Evolutionary conservation across 2,329 filamentous ascomycete genomes (phyloP).

Genomic region (Monilinia aucupariae): DNA sequence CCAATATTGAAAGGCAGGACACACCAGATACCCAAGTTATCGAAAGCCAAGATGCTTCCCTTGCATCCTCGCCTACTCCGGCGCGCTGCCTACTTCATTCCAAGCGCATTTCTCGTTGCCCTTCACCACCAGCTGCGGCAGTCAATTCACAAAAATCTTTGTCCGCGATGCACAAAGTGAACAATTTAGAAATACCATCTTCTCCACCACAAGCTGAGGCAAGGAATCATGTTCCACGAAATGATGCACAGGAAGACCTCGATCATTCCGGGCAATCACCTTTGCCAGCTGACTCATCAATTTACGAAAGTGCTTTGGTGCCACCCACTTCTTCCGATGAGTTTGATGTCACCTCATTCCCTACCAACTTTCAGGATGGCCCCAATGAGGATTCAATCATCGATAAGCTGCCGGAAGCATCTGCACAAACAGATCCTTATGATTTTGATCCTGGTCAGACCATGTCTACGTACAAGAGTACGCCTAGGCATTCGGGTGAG

Average conservation of each 20-base stretch:
- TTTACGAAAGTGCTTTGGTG: neutral
- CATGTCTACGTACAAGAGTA: constrained; percentile 23
- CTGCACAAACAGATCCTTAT: constrained; percentile 26
- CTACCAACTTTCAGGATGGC: neutral
- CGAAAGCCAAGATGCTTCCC: constrained; percentile 33
- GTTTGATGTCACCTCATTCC: constrained; percentile 27
- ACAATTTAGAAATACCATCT: constrained; percentile 40
- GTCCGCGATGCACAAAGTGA: no score
- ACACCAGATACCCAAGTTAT: constrained; percentile 27
- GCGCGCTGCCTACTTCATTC: constrained; percentile 45
- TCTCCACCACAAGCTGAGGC: constrained; percentile 24
- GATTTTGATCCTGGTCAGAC: constrained; percentile 17
- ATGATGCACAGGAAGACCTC: neutral
- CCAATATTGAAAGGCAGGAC: constrained; percentile 21
- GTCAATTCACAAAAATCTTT: neutral
- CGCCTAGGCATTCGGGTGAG: neutral
- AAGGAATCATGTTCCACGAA: neutral
- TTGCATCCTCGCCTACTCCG: constrained; percentile 56
- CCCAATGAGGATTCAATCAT: neutral
- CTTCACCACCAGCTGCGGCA: constrained; percentile 48
- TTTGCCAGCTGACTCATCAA: neutral
- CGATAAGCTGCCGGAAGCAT: constrained; percentile 18
- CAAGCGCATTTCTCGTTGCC: constrained; percentile 46
- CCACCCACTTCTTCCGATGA: constrained; percentile 28
- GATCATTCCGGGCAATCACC: neutral